Base-by-base conservation (phyloP, 306 rosid genomes). In the Gillenia trifoliata region DNA sequence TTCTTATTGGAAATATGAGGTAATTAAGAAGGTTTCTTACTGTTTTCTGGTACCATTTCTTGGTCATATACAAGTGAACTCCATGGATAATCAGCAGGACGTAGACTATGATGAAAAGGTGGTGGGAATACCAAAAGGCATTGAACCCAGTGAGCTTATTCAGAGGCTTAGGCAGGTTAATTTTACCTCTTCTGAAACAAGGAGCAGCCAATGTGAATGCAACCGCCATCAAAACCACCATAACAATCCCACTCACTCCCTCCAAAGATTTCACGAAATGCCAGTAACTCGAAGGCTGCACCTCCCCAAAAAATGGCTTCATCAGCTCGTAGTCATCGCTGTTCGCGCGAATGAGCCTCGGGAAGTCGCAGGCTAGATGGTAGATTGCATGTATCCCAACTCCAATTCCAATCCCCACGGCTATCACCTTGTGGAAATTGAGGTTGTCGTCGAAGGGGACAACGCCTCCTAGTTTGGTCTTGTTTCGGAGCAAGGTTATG, bases 41-140 rank as follows among this genome's bases (percentile, higher is more conserved):
- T 88, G 93, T 89, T 83, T 85, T 86, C 83, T 86, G 73, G 83
- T 89, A 70, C 89, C 88, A 89, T 43, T 89, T 82, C 81, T 81
- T 77, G 19, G 79, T 49, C 81, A 85, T 72, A 86, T 81, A 89
- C 62, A 89, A 86, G 70, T 83, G 74, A 75, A 75, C 36, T 43
- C 93, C 93, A 69, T 89, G 93, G 54, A 89, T 75, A 75, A 89
- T 73, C 73, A 89, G 79, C 69, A 85, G 45, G 60, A 79, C 38
- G 66, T 89, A 89, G 68, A 89, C 93, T 79, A 86, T 33, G 69
- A 89, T 45, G 80, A 89, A 89, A 70, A 89, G 84, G 84, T 89
- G 93, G 64, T 89, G 93, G 23, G 89, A 86, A 74, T 89, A 89
- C 93, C 93, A 89, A 73, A 89, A 89, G 34, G 93, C 88, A 64